These are phyloP conservation scores for Phylloboletellus chloephorus DNA, from an alignment of 1,284 basidiomycete species.

Conservation along the genomic window DNA sequence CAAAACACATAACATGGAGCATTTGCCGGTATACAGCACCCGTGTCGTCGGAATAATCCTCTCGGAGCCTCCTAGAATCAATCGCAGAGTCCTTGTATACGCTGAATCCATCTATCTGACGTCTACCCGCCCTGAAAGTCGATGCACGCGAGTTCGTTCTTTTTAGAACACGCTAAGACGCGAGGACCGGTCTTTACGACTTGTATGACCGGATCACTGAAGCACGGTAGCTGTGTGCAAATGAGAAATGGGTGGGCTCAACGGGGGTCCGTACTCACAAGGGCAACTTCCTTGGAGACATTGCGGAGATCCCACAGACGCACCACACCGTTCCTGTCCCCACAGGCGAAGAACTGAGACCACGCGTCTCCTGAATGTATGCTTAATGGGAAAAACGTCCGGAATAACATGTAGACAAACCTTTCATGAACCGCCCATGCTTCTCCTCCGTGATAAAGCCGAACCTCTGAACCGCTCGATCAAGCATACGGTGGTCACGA, in stretches of 20 bases:
- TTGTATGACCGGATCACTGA: slow-evolving; percentile 37
- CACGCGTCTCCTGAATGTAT: slow-evolving; percentile 26
- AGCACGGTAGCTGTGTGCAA: slow-evolving; percentile 30
- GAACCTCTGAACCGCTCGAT: slow-evolving; percentile 38
- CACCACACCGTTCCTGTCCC: slow-evolving; percentile 39
- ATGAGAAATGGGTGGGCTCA: background rate
- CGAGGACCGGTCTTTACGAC: slow-evolving; percentile 31
- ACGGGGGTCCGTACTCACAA: slow-evolving; percentile 23
- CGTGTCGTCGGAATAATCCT: too few relatives aligned
- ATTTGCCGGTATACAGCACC: too few relatives aligned
- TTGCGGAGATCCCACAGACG: slow-evolving; percentile 48
- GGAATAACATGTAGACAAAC: slow-evolving; percentile 23
- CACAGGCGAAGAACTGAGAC: slow-evolving; percentile 38
- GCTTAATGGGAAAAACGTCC: background rate
- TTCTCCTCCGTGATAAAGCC: slow-evolving; percentile 36
- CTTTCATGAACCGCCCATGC: slow-evolving; percentile 43
- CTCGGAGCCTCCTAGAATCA: too few relatives aligned
- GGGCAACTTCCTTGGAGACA: slow-evolving; percentile 21
- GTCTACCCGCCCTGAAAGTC: slow-evolving; percentile 8
- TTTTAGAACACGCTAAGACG: slow-evolving; percentile 36
- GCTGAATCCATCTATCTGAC: background rate
- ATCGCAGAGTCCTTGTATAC: background rate
- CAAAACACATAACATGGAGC: too few relatives aligned
- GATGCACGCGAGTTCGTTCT: slow-evolving; percentile 24
- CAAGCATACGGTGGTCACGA: slow-evolving; percentile 40